Base-by-base conservation (phyloP, 2,329 filamentous ascomycete species). In the Alternaria arborescens region DNA sequence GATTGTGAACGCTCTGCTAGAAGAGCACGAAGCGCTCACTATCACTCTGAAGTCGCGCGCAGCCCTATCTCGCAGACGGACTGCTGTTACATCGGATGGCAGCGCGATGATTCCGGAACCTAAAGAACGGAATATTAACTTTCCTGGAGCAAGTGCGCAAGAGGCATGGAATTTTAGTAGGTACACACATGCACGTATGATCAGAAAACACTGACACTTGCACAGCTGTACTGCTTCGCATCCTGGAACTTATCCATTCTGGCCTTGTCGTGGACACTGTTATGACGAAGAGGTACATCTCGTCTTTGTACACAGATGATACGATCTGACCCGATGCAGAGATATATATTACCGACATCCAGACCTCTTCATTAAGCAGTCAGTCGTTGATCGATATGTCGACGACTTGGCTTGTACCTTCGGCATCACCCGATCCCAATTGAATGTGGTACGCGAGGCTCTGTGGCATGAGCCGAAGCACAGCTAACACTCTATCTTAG, bases 321-420 rank as follows among this genome's bases (percentile, higher is more conserved):
- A 28, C 22, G 22, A 30, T 30, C 62, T 74, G 20, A 71, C 14
- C 3, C 1, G n/a, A 24, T 12, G 12, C 54, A 94, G 92, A 62
- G 91, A 92, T 70, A 88, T 96, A 4, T 96, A 89, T 76, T 96
- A 96, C 73, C 88, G 91, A 68, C 85, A 93, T 66, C 87, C 89
- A 5, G 84, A 88, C 10, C 80, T 96, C 0, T 96, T 95, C 71
- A 83, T 84, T 20, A 88, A 83, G 51, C 92, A 95, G 74, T 73
- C 78, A 16, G 82, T 87, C 14, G 91, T 95, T 0, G 89, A 95
- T 73, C 83, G 84, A 30, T 87, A 92, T 46, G 86, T 95, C 0
- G 91, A 95, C 69, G 89, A 91, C 64, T 79, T 96, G 36, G 90
- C 91, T 0, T 87, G 84, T 56, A 92, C 91, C 0, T 84, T 95